Conservation (phyloP, 2,329 filamentous ascomycete species). For the Curvularia spicifera region DNA sequence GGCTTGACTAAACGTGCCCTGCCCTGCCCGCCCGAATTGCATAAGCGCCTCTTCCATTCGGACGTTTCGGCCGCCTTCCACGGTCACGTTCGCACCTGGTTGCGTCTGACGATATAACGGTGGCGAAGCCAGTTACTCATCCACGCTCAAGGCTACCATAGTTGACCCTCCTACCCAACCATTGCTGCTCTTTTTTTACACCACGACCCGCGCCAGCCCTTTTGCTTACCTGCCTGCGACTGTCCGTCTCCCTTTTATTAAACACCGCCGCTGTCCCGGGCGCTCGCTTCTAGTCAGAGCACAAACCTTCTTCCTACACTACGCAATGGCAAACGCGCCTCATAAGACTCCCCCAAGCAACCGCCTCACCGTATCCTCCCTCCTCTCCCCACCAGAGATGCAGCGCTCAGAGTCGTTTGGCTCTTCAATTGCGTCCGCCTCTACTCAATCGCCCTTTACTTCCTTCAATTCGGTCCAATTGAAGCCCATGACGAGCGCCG, state of each 20-base stretch:
- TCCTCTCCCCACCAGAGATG: conserved; percentile 52
- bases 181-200: conserved; percentile 6
- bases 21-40: conserved; percentile 18
- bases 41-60: conserved; percentile 32
- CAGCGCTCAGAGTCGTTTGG: conserved; percentile 50
- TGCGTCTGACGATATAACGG: conserved; percentile 21
- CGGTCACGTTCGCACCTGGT: conserved; percentile 24
- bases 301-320: conserved; percentile 30
- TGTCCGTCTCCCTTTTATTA: conserved; percentile 15
- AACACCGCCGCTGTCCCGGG: conserved; percentile 14
- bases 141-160: conserved; percentile 19
- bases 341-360: conserved; percentile 40
- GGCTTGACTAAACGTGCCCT: background rate
- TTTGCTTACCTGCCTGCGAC: conserved; percentile 17
- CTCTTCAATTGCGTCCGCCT: conserved; percentile 36
- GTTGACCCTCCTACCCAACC: conserved; percentile 18
- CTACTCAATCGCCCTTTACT: conserved; percentile 32
- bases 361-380: conserved; percentile 47
- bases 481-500: conserved; percentile 29
- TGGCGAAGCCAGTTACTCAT: conserved; percentile 17
- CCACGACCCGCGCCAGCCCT: background rate
- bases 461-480: conserved; percentile 38
- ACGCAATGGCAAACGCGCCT: conserved; percentile 40
- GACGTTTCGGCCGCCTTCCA: conserved; percentile 45
- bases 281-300: conserved; percentile 14